Conservation (phyloP, 345 rosid genomes). For the Trapa incisa region DNA sequence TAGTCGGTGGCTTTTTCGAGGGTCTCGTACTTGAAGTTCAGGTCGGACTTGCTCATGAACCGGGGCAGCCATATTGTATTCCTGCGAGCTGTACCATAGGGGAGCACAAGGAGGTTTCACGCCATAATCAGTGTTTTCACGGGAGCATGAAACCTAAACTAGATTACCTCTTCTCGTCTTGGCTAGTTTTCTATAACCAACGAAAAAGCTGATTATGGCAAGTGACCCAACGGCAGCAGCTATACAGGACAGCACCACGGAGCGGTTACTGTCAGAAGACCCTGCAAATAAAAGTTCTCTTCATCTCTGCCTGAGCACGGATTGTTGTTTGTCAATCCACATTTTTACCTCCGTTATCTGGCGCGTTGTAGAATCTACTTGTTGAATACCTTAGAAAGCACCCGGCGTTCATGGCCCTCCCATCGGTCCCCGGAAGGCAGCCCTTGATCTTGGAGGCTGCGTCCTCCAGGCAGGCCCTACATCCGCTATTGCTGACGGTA, state of each 20-base stretch:
- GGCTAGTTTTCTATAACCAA: constrained; percentile 3
- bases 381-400: constrained; percentile 53
- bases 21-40: constrained; percentile 48
- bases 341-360: constrained; percentile 5
- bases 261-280: background rate
- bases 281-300: constrained; percentile 8
- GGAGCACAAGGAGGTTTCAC: background rate
- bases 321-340: background rate
- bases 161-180: constrained; percentile 7
- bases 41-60: constrained; percentile 10
- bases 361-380: constrained; percentile 23
- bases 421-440: constrained; percentile 34
- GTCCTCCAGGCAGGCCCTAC: constrained; percentile 34
- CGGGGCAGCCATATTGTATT: constrained; percentile 6
- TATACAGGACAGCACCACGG: constrained; percentile 1
- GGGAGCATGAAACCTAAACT: background rate
- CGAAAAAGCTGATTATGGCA: constrained; percentile 4
- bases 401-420: constrained; percentile 51
- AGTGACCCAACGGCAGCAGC: constrained; percentile 6
- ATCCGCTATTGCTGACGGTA: constrained; percentile 30
- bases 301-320: too few species aligned
- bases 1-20: constrained; percentile 59
- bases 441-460: constrained; percentile 27
- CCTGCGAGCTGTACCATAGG: background rate
- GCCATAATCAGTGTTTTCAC: too few species aligned